Conservation (phyloP, 768 basidiomycete species). For the Russula sp. region DNA sequence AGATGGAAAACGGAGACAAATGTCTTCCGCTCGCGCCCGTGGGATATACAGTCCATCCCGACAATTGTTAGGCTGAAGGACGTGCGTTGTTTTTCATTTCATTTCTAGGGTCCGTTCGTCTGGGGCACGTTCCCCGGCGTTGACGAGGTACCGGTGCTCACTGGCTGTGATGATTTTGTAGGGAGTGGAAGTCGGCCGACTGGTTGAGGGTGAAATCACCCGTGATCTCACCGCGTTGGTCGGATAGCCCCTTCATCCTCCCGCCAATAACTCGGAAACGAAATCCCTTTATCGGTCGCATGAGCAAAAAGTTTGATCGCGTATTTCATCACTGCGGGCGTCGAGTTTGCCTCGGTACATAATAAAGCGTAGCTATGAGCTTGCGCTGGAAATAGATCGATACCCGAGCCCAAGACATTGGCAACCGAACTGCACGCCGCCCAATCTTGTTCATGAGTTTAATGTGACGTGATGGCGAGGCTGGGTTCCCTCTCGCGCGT, state of each 20-base stretch:
- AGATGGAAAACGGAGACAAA: conserved; percentile 65
- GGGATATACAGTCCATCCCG: conserved; percentile 53
- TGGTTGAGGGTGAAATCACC: conserved; percentile 23
- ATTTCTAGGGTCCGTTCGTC: neutral
- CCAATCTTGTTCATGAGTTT: conserved; percentile 6
- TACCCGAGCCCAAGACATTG: neutral
- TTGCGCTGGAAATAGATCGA: neutral
- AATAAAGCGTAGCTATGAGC: neutral
- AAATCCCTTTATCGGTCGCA: neutral
- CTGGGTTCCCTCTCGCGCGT: neutral
- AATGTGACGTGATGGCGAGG: conserved; percentile 5
- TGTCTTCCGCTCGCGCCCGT: conserved; percentile 53
- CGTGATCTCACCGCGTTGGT: conserved; percentile 11
- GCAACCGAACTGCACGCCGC: conserved; percentile 6
- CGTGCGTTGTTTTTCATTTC: conserved; percentile 34
- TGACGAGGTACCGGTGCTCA: neutral
- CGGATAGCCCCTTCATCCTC: neutral
- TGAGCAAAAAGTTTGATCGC: neutral
- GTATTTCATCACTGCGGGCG: neutral
- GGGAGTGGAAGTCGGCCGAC: conserved; percentile 17
- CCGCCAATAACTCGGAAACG: neutral
- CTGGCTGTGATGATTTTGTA: neutral
- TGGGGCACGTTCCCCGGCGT: neutral
- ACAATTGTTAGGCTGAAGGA: conserved; percentile 56
- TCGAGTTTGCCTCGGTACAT: neutral